Evolutionary conservation across 2,329 filamentous ascomycete species (phyloP).

Genomic region (Domatiomyces catenatus): DNA sequence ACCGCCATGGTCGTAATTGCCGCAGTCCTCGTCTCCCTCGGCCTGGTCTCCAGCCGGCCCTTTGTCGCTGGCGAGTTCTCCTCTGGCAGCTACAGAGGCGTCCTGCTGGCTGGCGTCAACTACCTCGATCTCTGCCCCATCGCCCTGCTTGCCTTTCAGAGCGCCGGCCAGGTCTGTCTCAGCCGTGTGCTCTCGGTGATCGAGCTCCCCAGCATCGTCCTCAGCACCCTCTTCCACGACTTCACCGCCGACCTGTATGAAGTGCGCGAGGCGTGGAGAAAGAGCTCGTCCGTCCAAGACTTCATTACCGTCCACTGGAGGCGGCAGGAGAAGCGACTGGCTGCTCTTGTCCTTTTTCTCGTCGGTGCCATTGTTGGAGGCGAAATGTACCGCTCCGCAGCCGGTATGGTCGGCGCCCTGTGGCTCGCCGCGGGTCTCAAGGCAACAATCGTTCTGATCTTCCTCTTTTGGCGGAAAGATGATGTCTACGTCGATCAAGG

Average conservation of each 20-base stretch:
- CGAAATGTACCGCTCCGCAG: slow-evolving; percentile 26
- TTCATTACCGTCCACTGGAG: slow-evolving; percentile 14
- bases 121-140: slow-evolving; percentile 23
- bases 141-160: slow-evolving; percentile 27
- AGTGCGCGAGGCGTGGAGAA: slow-evolving; percentile 20
- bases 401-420: slow-evolving; percentile 29
- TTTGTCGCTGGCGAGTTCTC: slow-evolving; percentile 14
- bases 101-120: slow-evolving; percentile 8
- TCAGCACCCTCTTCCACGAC: slow-evolving; percentile 33
- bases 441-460: slow-evolving; percentile 23
- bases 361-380: slow-evolving; percentile 29
- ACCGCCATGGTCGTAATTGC: slow-evolving; percentile 22
- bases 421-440: slow-evolving; percentile 31
- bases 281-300: slow-evolving; percentile 26
- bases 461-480: slow-evolving; percentile 25
- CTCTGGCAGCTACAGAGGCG: slow-evolving; percentile 8
- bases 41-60: slow-evolving; percentile 20
- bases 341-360: slow-evolving; percentile 24
- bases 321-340: slow-evolving; percentile 19
- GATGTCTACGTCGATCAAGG: slow-evolving; percentile 1
- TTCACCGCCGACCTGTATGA: slow-evolving; percentile 27
- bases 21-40: slow-evolving; percentile 23
- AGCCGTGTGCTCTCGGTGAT: slow-evolving; percentile 28
- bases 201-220: slow-evolving; percentile 32
- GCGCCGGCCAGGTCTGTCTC: slow-evolving; percentile 28